Base-by-base conservation (phyloP, 1,284 basidiomycete species). In the Coniferiporia sulphurascens region DNA sequence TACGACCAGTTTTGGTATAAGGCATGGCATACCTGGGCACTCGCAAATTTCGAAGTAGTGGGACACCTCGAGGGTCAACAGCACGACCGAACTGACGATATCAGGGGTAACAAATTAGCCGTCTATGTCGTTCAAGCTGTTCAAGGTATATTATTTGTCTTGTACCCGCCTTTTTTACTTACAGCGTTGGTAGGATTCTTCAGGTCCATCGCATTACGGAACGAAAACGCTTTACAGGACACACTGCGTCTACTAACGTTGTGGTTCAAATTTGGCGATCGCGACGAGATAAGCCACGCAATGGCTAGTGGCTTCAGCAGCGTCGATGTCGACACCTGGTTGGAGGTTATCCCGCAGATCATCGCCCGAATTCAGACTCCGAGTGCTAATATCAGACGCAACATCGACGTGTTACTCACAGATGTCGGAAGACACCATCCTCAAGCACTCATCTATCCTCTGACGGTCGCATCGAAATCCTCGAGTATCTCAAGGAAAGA, bases 311-410 rank as follows among this genome's bases (percentile, higher is more conserved):
- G 96, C 0, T 95, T 98, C 73, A 84, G 85, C 1, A 88, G 85
- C 34, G 93, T 99, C 54, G 93, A 93, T 69, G 88, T 99, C 53
- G 95, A 99, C 69, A 98, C 96, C 0, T 99, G 97, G 97, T 81
- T 99, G 41, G 95, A 98, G 68, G 97, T 99, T 63, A 95, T 99
- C 62, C 97, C 97, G 44, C 66, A 98, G 90, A 97, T 99, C 67
- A 99, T 99, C 68, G 97, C 97, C 44, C 89, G 97, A 44, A 98
- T 99, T 66, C 95, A 98, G 76, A 97, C 95, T 0, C 95, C 95
- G 0, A 92, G 91, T 65, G 76, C 78, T 35, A 91, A 92, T 58
- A 95, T 99, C 62, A 85, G 94, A 48, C 83, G 88, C 62, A 91
- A 96, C 62, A 98, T 99, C 70, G 90, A 94, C 67, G 86, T 88